Conservation (phyloP, 2,329 filamentous ascomycete species). For the Penicillium sp. region DNA sequence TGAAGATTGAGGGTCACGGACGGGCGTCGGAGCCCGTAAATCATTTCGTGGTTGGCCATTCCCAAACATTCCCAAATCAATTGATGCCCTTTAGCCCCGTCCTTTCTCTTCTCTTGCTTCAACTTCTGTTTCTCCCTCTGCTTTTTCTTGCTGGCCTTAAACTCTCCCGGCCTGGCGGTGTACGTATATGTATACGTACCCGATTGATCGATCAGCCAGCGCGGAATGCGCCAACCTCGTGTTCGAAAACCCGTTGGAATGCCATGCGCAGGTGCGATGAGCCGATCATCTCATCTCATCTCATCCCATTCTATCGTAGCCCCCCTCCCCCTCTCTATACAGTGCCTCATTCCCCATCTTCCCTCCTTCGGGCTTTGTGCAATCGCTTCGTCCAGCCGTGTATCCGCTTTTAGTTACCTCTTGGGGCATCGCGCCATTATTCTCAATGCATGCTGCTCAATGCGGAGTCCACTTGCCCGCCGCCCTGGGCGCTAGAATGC, state of each 20-base stretch:
- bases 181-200: not conserved
- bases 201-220: not conserved
- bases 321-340: not conserved
- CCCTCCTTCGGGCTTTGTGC: not conserved
- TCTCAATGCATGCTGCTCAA: conserved; percentile 4
- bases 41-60: not conserved
- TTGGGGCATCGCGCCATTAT: not conserved
- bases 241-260: not conserved
- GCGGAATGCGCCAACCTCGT: conserved; percentile 11
- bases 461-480: not conserved
- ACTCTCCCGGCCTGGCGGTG: not conserved
- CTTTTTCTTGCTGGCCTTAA: not conserved
- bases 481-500: not conserved
- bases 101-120: too few relatives aligned
- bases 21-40: conserved; percentile 8
- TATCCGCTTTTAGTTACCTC: conserved; percentile 4
- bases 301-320: not conserved
- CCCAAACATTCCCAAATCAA: too few relatives aligned
- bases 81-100: too few relatives aligned
- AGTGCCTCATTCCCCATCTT: not conserved
- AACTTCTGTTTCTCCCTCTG: not conserved
- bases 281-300: not conserved
- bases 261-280: not conserved
- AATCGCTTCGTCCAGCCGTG: conserved; percentile 1
- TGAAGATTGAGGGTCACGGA: conserved; percentile 1